These are phyloP conservation scores for Hsuehochloa calcarea DNA, from an alignment of 176 grass and related monocot species.

Conservation along the genomic window DNA sequence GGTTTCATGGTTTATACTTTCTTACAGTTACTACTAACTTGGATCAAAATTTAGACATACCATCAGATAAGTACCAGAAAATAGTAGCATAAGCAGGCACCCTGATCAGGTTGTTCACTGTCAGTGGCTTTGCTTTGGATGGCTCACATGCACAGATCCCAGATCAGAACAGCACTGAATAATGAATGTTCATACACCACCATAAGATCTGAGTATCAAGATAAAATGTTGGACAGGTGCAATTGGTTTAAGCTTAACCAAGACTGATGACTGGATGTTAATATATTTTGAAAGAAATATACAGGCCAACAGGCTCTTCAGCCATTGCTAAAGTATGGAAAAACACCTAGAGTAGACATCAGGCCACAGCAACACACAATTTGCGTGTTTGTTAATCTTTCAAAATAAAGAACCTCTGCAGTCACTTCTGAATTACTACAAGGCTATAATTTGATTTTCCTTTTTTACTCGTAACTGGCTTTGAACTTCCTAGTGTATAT, in stretches of 20 bases:
- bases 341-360: neutral
- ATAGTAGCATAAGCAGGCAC: neutral
- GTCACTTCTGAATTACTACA: neutral
- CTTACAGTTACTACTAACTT: neutral
- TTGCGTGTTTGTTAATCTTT: neutral
- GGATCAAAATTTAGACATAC: slow-evolving; percentile 6
- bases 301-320: too few species aligned
- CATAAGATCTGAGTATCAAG: neutral
- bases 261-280: too few species aligned
- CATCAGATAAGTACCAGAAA: neutral
- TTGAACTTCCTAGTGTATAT: neutral
- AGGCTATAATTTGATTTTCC: neutral
- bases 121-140: neutral
- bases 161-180: slow-evolving; percentile 8
- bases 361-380: neutral
- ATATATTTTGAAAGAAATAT: too few species aligned
- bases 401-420: neutral
- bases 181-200: slow-evolving; percentile 5
- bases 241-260: too few species aligned
- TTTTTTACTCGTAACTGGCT: neutral
- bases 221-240: too few species aligned
- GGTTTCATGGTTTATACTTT: neutral
- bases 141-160: slow-evolving; percentile 20
- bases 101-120: neutral
- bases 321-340: too few species aligned